Base-by-base conservation (phyloP, 2,329 filamentous ascomycete genomes). In the Whalleya microplaca region DNA sequence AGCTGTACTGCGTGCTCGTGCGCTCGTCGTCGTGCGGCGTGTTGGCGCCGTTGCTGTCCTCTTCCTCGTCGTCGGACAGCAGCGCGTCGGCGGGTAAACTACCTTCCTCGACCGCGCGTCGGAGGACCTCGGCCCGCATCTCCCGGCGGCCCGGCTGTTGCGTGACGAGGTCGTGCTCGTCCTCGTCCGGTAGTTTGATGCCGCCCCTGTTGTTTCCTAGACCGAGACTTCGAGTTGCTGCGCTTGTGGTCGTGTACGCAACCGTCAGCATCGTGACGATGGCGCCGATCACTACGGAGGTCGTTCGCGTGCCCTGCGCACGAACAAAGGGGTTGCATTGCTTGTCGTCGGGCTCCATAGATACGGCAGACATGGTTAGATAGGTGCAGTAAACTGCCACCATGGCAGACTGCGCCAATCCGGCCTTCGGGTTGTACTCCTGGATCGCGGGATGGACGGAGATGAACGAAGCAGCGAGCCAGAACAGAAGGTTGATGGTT, bases 311-410 rank as follows among this genome's bases (percentile, higher is more conserved):
- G 58, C 91, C 92, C 60, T 90, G 90, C 7, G 92, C 93, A 51
- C 85, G 87, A 59, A 97, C 82, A 29, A 99, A 82, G 8, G 95
- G 95, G 75, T 99, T 99, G 84, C 95, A 99, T 63, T 91, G 84
- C 66, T 91, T 89, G 78, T 97, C 78, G 73, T 98, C 94, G 0
- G 95, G 95, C 69, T 99, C 94, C 95, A 99, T 98, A 53, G 92
- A 96, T 1, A 99, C 95, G 21, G 95, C 95, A 2, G 93, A 97
- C 87, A 99, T 92, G 64, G 95, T 99, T 53, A 99, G 85, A 72
- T 99, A 99, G 43, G 95, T 98, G 84, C 95, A 99, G 81, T 99
- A 99, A 56, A 96, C 85, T 18, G 93, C 92, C 44, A 99, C 95
- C 85, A 98, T 97, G 60, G 95, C 94, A 42, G 93, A 92, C 73